Evolutionary conservation across 208 protist genomes (phyloP).

Genomic region (Leishmania tropica): DNA sequence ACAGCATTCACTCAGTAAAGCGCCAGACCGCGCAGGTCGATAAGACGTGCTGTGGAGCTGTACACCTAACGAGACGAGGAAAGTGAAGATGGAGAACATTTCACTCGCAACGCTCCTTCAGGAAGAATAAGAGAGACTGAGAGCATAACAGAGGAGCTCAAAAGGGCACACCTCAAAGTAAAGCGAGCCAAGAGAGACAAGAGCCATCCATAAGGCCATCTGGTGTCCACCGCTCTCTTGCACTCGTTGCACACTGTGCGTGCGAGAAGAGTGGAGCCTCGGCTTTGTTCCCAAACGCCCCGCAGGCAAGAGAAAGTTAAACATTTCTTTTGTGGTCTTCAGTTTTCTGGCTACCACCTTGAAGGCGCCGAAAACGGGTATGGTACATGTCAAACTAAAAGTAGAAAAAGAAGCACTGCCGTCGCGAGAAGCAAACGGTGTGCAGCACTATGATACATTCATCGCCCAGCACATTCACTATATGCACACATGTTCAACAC

Average conservation of each 20-base stretch:
- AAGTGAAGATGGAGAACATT: not conserved
- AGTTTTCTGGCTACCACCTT: not conserved
- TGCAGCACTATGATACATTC: constrained; percentile 2
- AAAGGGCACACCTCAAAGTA: not conserved
- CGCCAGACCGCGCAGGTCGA: not conserved
- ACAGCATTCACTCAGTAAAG: constrained; percentile 25
- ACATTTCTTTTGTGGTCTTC: not conserved
- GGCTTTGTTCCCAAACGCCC: not conserved
- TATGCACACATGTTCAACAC: not conserved
- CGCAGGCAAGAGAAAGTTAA: not conserved
- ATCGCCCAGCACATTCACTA: no score
- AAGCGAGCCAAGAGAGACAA: not conserved
- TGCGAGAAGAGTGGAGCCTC: not conserved
- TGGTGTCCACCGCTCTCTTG: not conserved
- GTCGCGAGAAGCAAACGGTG: not conserved
- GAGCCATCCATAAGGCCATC: not conserved
- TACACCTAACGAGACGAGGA: not conserved
- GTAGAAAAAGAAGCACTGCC: not conserved
- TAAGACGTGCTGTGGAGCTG: not conserved
- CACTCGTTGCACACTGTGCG: not conserved
- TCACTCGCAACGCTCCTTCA: not conserved
- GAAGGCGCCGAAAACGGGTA: not conserved
- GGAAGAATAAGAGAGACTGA: not conserved
- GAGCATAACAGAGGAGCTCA: not conserved
- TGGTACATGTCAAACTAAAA: constrained; percentile 3